These are phyloP conservation scores for Phytophthora idaei DNA, from an alignment of 352 stramenopile genomes.

Conservation along the genomic window DNA sequence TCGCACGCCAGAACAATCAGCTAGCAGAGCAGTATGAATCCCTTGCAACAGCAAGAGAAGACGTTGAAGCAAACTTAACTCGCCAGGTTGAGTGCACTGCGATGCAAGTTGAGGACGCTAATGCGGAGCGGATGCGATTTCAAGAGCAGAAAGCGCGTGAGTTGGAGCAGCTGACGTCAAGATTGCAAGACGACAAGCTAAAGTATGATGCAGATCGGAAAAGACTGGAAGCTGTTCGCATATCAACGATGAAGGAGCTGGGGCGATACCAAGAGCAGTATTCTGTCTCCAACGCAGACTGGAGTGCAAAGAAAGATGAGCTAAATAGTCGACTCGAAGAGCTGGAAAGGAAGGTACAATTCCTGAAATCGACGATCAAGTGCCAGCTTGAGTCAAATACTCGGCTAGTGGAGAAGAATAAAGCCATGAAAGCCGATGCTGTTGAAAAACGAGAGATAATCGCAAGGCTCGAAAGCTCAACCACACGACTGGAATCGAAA, in stretches of 20 bases:
- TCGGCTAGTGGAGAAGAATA: constrained; percentile 46
- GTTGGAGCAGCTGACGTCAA: constrained; percentile 40
- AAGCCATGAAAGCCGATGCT: constrained; percentile 44
- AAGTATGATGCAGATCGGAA: constrained; percentile 7
- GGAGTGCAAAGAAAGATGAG: constrained; percentile 28
- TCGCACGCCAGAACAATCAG: constrained; percentile 9
- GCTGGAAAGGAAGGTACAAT: constrained; percentile 32
- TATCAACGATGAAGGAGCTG: constrained; percentile 9
- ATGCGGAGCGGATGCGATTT: constrained; percentile 14
- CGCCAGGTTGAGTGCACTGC: constrained; percentile 14
- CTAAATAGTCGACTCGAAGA: constrained; percentile 22
- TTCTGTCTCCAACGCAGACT: constrained; percentile 43
- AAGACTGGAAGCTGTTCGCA: constrained; percentile 12
- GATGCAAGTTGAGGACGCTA: constrained; percentile 30
- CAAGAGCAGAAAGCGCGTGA: constrained; percentile 34
- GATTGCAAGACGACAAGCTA: constrained; percentile 14
- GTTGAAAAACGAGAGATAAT: constrained; percentile 28
- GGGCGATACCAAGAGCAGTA: constrained; percentile 34
- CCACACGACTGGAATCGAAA: constrained; percentile 51
- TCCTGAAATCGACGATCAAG: constrained; percentile 43
- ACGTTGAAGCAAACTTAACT: constrained; percentile 5
- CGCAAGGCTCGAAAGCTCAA: constrained; percentile 37
- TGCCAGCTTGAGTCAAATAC: constrained; percentile 49
- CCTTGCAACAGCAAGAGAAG: constrained; percentile 11
- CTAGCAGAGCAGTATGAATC: constrained; percentile 10